phyloP scores from a whole-genome alignment of 169 alveolate species.

The Eimeria nieschulzi region DNA sequence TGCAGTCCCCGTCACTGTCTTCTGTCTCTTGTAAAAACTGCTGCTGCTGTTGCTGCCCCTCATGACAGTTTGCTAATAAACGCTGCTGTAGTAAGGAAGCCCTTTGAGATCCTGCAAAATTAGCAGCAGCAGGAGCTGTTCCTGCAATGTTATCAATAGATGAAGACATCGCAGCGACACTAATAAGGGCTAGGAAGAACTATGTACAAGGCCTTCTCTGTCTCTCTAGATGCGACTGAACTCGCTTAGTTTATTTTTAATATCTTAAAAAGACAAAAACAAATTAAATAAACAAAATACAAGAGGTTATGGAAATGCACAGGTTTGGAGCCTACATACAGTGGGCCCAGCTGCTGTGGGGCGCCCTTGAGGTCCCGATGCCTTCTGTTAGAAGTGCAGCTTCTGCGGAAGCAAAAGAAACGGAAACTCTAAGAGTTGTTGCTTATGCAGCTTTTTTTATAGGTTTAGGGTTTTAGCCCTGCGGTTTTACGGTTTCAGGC shows the following conservation, averaged over 20 bases:
- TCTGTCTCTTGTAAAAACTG: background rate
- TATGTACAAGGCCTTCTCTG: no score
- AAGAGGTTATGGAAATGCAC: no score
- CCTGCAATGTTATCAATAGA: background rate
- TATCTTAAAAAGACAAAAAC: no score
- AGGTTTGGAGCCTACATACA: no score
- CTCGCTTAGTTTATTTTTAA: no score
- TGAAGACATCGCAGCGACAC: no score
- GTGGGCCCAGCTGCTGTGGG: background rate
- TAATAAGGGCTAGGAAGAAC: no score
- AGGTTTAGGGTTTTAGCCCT: background rate
- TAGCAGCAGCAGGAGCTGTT: background rate
- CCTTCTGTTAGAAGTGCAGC: background rate
- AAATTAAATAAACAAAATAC: no score
- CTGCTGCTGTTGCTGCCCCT: background rate
- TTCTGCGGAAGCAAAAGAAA: background rate
- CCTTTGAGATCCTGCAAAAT: background rate
- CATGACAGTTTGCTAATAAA: background rate
- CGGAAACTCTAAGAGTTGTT: background rate
- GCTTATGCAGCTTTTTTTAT: background rate
- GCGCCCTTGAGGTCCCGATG: background rate
- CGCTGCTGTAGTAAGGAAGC: background rate
- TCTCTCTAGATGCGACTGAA: no score
- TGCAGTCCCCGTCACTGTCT: conserved; percentile 14
- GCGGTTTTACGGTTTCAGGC: background rate